Conservation (phyloP, 2,329 filamentous ascomycete genomes). For the Periconia digitata region DNA sequence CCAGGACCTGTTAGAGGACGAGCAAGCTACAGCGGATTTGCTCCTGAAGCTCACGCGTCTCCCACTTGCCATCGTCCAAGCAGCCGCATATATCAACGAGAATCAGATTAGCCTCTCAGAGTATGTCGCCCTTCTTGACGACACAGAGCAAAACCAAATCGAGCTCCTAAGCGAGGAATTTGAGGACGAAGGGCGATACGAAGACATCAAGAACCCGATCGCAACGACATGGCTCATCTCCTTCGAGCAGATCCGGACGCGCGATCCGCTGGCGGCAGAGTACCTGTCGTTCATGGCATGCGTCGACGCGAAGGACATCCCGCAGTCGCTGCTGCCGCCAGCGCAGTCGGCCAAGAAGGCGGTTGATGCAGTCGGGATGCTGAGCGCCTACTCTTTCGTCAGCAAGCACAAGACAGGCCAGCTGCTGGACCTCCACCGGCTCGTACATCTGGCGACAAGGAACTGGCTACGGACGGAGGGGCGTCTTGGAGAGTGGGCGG, state of each 20-base stretch:
- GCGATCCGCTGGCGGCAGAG: slow-evolving; percentile 34
- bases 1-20: slow-evolving; percentile 3
- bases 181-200: slow-evolving; percentile 41
- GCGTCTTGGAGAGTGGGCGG: slow-evolving; percentile 1
- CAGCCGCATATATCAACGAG: no score
- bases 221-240: slow-evolving; percentile 49
- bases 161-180: slow-evolving; percentile 45
- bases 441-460: slow-evolving; percentile 19
- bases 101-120: slow-evolving; percentile 21
- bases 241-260: slow-evolving; percentile 36
- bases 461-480: slow-evolving; percentile 11
- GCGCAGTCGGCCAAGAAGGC: slow-evolving; percentile 4
- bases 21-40: slow-evolving; percentile 1
- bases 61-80: slow-evolving; percentile 33
- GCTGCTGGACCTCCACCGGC: slow-evolving; percentile 10
- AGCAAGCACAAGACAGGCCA: slow-evolving; percentile 3
- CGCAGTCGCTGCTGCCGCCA: slow-evolving; percentile 32
- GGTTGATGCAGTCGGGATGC: slow-evolving; percentile 33
- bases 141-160: slow-evolving; percentile 36
- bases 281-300: slow-evolving; percentile 39
- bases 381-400: slow-evolving; percentile 36
- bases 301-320: slow-evolving; percentile 33
- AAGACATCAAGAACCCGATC: slow-evolving; percentile 40
- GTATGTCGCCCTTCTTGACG: no score
- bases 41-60: slow-evolving; percentile 39